A percentile compares a stretch with the other conserved stretches of the same genome.
phyloP scores from a whole-genome alignment of 176 grass and related monocot species.

The Coix lacrymajobi region DNA sequence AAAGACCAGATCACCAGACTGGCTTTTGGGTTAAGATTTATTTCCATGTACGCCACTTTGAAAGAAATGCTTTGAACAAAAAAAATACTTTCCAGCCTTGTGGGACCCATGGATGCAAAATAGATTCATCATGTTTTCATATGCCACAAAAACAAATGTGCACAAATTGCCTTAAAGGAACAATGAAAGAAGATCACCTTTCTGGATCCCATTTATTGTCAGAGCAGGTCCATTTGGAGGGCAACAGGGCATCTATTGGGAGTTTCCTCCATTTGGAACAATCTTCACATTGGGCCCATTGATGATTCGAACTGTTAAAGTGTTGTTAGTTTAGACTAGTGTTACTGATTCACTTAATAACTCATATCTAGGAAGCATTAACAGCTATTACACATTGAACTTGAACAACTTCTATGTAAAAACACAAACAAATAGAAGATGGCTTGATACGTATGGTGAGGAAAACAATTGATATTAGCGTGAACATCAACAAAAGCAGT shows the following conservation, averaged over 20 bases:
- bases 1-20: background rate
- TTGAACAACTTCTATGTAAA: background rate
- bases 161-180: background rate
- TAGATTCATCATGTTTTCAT: background rate
- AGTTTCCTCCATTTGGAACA: conserved; percentile 95
- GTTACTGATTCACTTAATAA: conserved; percentile 13
- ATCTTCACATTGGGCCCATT: conserved; percentile 92
- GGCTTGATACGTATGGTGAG: background rate
- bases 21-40: background rate
- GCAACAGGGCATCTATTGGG: conserved; percentile 68
- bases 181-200: conserved; percentile 40
- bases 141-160: background rate
- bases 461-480: background rate
- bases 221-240: conserved; percentile 80
- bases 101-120: background rate
- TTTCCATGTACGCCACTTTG: background rate
- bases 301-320: conserved; percentile 65
- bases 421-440: background rate
- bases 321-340: conserved; percentile 18
- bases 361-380: background rate
- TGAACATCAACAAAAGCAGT: background rate
- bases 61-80: background rate
- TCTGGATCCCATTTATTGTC: conserved; percentile 89
- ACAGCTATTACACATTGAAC: background rate
- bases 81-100: background rate